Conservation (phyloP, 306 rosid species). For the Trifolium dubium region DNA sequence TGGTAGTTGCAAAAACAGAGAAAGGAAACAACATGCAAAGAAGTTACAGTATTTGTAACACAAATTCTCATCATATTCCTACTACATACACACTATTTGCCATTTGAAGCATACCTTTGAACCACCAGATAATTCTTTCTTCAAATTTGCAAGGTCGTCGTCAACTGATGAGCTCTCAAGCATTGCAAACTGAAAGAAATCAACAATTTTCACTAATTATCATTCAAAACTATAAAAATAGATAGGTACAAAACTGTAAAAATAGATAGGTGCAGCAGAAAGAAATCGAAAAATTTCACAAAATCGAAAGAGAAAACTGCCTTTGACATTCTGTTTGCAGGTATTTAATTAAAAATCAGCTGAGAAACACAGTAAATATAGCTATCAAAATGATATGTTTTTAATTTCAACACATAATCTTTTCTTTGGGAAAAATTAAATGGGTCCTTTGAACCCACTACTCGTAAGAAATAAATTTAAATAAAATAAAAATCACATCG, state of each 20-base stretch:
- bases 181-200: conserved; percentile 80
- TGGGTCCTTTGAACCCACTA: neutral
- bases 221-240: conserved; percentile 1
- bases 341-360: neutral
- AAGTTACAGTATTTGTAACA: neutral
- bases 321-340: neutral
- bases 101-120: conserved; percentile 61
- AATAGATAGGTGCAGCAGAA: conserved; percentile 22
- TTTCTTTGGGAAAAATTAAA: conserved; percentile 2
- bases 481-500: neutral
- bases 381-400: neutral
- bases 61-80: neutral
- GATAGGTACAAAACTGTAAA: conserved; percentile 10
- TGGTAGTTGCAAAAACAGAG: neutral
- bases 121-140: conserved; percentile 76
- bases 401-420: neutral
- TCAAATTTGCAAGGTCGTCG: conserved; percentile 79
- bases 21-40: conserved; percentile 37
- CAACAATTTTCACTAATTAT: conserved; percentile 26
- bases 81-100: conserved; percentile 19
- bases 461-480: conserved; percentile 9
- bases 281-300: conserved; percentile 30
- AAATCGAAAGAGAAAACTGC: neutral
- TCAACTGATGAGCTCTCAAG: conserved; percentile 88
- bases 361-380: neutral